Conservation (phyloP, 1,139 yeast species). For the Yamadazyma pseudoaaseri region DNA sequence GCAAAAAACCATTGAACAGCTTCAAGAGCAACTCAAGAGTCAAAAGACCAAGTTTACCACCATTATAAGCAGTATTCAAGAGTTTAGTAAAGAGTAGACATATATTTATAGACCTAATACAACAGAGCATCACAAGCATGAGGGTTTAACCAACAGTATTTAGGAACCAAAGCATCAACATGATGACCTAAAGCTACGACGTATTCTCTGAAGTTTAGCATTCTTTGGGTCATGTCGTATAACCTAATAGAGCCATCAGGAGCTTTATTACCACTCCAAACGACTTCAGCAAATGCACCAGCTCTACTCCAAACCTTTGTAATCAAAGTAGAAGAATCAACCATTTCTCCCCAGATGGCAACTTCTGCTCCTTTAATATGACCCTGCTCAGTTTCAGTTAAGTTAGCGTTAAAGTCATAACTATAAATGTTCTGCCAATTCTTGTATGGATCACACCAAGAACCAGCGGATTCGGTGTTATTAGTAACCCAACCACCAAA, state of each 20-base stretch:
- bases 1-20: not conserved
- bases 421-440: conserved; percentile 45
- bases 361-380: conserved; percentile 47
- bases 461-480: conserved; percentile 36
- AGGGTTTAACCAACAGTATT: conserved; percentile 39
- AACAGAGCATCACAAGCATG: conserved; percentile 40
- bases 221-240: conserved; percentile 35
- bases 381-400: conserved; percentile 30
- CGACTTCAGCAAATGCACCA: conserved; percentile 46
- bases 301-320: conserved; percentile 47
- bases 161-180: conserved; percentile 43
- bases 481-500: conserved; percentile 44
- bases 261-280: conserved; percentile 46
- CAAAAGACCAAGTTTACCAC: conserved; percentile 3
- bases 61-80: conserved; percentile 1
- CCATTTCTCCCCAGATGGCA: conserved; percentile 48
- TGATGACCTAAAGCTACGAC: conserved; percentile 36
- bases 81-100: too few species aligned
- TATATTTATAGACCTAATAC: too few species aligned
- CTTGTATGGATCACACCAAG: too few species aligned
- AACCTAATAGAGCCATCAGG: conserved; percentile 29
- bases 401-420: conserved; percentile 34
- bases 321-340: conserved; percentile 36
- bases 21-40: not conserved
- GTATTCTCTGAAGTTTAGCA: conserved; percentile 45